Conservation (phyloP, 805 yeast genomes). For the Saturnispora besseyi region DNA sequence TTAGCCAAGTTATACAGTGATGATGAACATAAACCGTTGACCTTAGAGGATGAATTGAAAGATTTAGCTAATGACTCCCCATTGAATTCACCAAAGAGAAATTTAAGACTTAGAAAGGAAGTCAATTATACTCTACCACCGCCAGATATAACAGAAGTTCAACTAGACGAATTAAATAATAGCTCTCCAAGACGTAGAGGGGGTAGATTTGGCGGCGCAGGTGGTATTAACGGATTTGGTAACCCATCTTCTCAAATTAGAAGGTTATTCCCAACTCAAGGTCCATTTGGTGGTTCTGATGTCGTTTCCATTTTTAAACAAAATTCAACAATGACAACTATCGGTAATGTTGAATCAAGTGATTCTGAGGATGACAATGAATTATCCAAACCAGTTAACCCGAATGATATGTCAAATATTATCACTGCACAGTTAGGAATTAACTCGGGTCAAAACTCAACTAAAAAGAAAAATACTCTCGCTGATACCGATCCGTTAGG, state of each 20-base stretch:
- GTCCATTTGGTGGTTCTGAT: slow-evolving; percentile 97
- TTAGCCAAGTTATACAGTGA: slow-evolving; percentile 14
- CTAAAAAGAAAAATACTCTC: slow-evolving; percentile 45
- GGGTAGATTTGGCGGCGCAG: slow-evolving; percentile 18
- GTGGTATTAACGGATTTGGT: slow-evolving; percentile 14
- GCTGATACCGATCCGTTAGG: slow-evolving; percentile 95
- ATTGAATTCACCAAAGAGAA: slow-evolving; percentile 40
- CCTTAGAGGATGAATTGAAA: slow-evolving; percentile 55
- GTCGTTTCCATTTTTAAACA: slow-evolving; percentile 72
- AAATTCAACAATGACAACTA: slow-evolving; percentile 26
- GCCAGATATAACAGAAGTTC: slow-evolving; percentile 46
- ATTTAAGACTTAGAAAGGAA: slow-evolving; percentile 58
- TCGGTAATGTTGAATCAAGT: slow-evolving; percentile 34
- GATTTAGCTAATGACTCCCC: slow-evolving; percentile 51
- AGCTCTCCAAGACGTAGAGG: slow-evolving; percentile 25
- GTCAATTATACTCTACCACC: slow-evolving; percentile 81
- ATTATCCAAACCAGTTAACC: slow-evolving; percentile 27
- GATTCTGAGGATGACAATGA: slow-evolving; percentile 42
- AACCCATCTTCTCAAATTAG: slow-evolving; percentile 37
- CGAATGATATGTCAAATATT: slow-evolving; percentile 22
- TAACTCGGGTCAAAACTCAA: background rate
- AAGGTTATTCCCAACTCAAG: slow-evolving; percentile 84
- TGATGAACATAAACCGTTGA: slow-evolving; percentile 18
- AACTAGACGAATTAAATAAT: slow-evolving; percentile 19
- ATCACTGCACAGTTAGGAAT: slow-evolving; percentile 11